Evolutionary conservation across 192 early-diverging fungal species (phyloP).

Genomic region (Coemansia reversa): DNA sequence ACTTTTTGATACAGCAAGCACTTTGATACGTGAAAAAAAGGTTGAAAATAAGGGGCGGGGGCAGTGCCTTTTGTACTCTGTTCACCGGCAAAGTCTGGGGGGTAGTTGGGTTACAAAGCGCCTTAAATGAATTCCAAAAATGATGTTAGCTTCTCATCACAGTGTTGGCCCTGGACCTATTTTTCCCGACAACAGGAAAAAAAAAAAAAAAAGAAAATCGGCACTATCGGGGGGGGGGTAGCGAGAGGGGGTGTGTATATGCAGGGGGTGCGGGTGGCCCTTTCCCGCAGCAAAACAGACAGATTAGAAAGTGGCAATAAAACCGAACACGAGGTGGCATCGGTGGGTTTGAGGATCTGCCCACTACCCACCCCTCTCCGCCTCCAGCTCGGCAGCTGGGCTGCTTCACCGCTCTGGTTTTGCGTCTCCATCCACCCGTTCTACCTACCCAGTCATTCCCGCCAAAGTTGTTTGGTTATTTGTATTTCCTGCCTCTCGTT

Average conservation of each 20-base stretch:
- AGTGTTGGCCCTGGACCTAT: slow-evolving; percentile 1
- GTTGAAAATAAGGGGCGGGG: not conserved
- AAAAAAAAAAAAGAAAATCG: not conserved
- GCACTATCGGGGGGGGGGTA: slow-evolving; percentile 5
- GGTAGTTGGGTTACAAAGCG: not conserved
- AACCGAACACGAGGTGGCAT: not conserved
- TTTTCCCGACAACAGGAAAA: not conserved
- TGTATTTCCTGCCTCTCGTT: not conserved
- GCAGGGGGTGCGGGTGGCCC: not conserved
- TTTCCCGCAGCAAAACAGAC: not conserved
- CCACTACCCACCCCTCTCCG: not conserved
- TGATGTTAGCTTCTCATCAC: slow-evolving; percentile 9
- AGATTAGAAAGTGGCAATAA: slow-evolving; percentile 2
- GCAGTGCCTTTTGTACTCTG: slow-evolving; percentile 6
- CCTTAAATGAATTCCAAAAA: slow-evolving; percentile 38
- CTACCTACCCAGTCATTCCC: not conserved
- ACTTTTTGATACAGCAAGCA: not conserved
- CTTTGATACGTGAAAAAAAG: not conserved
- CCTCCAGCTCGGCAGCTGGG: not conserved
- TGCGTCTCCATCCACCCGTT: not conserved
- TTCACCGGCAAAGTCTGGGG: not conserved
- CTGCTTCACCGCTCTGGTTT: not conserved
- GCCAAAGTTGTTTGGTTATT: not conserved
- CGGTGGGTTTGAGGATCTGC: not conserved
- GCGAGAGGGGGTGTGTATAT: not conserved